Percentiles rank a stretch among this genome's conserved stretches.
Evolutionary conservation across 139 green algal genomes (phyloP).

Genomic region (Zygnema cylindricum): DNA sequence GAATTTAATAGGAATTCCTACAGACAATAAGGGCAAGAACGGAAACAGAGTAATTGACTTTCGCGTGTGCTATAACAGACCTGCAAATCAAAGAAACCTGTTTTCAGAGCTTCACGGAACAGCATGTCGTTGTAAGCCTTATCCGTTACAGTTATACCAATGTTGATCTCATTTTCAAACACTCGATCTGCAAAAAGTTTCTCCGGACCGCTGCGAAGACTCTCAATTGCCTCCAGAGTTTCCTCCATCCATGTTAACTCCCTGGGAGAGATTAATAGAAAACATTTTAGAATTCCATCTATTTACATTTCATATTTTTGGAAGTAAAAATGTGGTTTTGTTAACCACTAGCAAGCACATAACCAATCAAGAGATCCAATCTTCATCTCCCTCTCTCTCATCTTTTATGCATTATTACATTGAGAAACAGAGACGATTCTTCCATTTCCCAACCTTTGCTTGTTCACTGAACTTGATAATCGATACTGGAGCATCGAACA

Average conservation of each 20-base stretch:
- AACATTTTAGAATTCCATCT: too few relatives aligned
- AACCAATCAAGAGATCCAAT: too few relatives aligned
- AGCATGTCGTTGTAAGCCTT: conserved; percentile 82
- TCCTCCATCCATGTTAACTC: conserved; percentile 95
- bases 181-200: conserved; percentile 81
- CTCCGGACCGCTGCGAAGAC: conserved; percentile 50
- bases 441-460: too few relatives aligned
- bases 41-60: not conserved
- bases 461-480: too few relatives aligned
- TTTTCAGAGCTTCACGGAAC: conserved; percentile 94
- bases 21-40: not conserved
- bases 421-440: too few relatives aligned
- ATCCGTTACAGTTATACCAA: conserved; percentile 69
- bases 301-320: too few relatives aligned
- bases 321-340: too few relatives aligned
- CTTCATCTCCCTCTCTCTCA: too few relatives aligned
- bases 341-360: too few relatives aligned
- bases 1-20: not conserved
- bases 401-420: too few relatives aligned
- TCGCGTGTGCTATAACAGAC: conserved; percentile 1
- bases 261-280: too few relatives aligned
- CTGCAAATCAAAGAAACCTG: conserved; percentile 78
- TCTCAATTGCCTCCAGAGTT: conserved; percentile 66
- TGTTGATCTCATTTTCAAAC: conserved; percentile 94
- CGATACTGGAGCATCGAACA: not conserved